phyloP scores from a whole-genome alignment of 2,329 filamentous ascomycete genomes.

The Ophiostoma tasmaniense region DNA sequence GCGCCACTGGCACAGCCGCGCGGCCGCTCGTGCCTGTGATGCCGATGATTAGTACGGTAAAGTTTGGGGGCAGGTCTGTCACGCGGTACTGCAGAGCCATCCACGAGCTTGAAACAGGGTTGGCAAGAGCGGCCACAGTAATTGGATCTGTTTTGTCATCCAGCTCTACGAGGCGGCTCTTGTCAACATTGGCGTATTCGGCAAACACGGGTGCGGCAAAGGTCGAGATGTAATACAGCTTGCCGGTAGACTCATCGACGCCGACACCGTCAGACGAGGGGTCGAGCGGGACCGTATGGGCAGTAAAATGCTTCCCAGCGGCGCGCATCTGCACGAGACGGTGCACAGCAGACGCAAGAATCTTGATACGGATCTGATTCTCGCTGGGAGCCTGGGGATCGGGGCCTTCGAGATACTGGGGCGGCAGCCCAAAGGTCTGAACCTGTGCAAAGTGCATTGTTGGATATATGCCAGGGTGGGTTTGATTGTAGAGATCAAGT shows the following conservation, averaged over 20 bases:
- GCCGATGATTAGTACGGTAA: constrained; percentile 64
- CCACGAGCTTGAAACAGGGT: constrained; percentile 49
- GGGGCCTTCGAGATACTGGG: constrained; percentile 15
- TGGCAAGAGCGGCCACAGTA: constrained; percentile 44
- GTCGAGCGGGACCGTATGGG: constrained; percentile 39
- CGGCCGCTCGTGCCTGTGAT: constrained; percentile 76
- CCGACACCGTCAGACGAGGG: constrained; percentile 48
- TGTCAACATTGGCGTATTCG: constrained; percentile 41
- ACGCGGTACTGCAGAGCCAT: constrained; percentile 45
- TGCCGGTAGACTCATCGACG: constrained; percentile 34
- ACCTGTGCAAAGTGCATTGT: constrained; percentile 13
- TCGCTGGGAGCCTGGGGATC: constrained; percentile 14
- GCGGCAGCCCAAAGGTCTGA: constrained; percentile 16
- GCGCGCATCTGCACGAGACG: constrained; percentile 46
- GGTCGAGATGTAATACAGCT: constrained; percentile 42
- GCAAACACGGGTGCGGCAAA: constrained; percentile 32
- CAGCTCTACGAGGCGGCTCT: constrained; percentile 32
- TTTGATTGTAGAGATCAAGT: neutral
- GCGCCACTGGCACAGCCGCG: constrained; percentile 41
- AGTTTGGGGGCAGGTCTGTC: constrained; percentile 32
- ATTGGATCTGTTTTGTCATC: constrained; percentile 38
- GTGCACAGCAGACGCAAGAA: constrained; percentile 45
- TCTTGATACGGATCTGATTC: constrained; percentile 38
- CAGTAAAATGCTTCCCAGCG: constrained; percentile 46
- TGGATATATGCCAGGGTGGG: neutral